A percentile compares a stretch with the other conserved stretches of the same genome.
These are phyloP conservation scores for Syzygium syzygioides DNA, from an alignment of 441 rosid species.

Conservation along the genomic window DNA sequence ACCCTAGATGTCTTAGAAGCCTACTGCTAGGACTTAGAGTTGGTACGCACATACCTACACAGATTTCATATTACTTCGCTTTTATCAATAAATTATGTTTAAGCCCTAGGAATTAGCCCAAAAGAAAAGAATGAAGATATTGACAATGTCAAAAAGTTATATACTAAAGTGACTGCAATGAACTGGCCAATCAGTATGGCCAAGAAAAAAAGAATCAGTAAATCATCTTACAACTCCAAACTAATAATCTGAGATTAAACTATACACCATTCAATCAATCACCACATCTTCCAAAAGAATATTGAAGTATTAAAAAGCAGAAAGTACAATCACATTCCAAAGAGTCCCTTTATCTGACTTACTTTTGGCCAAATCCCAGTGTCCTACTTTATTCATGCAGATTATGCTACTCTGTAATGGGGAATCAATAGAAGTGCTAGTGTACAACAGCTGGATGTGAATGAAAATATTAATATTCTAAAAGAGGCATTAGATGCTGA, in stretches of 20 bases:
- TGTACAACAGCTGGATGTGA: background rate
- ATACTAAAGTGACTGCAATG: background rate
- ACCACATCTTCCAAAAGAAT: background rate
- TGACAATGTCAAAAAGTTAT: background rate
- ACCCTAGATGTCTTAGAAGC: background rate
- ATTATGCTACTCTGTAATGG: background rate
- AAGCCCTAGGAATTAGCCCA: background rate
- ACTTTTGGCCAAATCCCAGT: background rate
- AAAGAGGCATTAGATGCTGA: background rate
- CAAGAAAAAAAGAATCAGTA: background rate
- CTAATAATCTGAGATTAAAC: background rate
- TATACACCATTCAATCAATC: background rate
- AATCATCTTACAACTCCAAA: background rate
- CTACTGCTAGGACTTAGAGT: background rate
- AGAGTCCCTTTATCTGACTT: background rate
- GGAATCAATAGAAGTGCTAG: background rate
- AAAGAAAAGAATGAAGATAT: background rate
- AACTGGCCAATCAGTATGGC: background rate
- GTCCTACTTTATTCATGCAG: background rate
- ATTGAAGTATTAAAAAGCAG: background rate
- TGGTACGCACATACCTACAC: background rate
- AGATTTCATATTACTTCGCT: background rate
- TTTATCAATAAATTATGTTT: background rate
- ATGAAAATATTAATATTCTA: background rate
- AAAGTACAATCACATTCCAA: background rate